Evolutionary conservation across 805 yeast genomes (phyloP), one percentile per base, ranked within the genome.

Genomic region (Ogataea polymorpha): DNA sequence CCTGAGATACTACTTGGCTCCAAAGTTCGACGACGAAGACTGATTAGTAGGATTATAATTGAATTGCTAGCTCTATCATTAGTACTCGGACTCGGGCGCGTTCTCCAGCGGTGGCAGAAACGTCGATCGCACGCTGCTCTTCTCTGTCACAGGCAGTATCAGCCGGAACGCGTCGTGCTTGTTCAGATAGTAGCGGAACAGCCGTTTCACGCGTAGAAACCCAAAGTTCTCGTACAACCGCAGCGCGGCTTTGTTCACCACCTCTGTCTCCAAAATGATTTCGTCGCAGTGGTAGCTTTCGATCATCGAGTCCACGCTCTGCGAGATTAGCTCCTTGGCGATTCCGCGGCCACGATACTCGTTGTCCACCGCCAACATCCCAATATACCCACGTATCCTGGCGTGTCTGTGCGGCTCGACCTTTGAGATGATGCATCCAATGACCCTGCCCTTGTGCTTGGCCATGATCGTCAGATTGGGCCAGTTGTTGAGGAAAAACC

Each of bases 1-100:
- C 67, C 73, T 93, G 64, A 83, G 96, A 64, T 93, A 86, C 78
- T 93, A 86, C 77, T 77, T 93, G 65, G 99, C 99, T 55, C 99
- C 99, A 45, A 91, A 93, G 75, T 88, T 93, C 63, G 96, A 86
- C 51, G 98, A 90, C 50, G 96, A 86, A 50, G 93, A 86, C 51
- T 79, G 69, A 59, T n/a, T 24, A 8, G 16, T 21, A 30, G 14
- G 33, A 14, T 21, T 18, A 30, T 23, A 8, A 27, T 35, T 32
- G 13, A 28, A 28, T 12, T 27, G 28, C 27, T 23, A 36, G 31
- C 29, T 23, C 29, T 25, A 32, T 11, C 15, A 10, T 44, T 33
- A 58, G 41, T 58, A 61, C 35, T 46, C 50, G 8, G 61, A 55
- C 18, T 58, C 61, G 5, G 51, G 37, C 15, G 46, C 42, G 5